Conservation (phyloP, 371 early-diverging fungal species). For the Rhizopus delemar region DNA sequence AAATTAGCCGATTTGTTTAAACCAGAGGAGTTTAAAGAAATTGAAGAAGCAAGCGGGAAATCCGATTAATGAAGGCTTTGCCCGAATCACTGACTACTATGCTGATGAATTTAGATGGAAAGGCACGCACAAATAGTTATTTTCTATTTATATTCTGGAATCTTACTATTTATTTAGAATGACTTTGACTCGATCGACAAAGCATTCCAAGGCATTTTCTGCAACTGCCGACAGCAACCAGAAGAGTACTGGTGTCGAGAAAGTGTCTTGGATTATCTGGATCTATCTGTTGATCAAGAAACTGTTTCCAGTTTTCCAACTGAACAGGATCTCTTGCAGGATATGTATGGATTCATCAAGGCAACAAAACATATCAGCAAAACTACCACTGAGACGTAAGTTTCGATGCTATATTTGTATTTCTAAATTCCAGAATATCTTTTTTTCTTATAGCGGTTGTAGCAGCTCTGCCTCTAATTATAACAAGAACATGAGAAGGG, state of each 20-base stretch:
- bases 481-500: constrained; percentile 8
- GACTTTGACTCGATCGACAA: constrained; percentile 16
- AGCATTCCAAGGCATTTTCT: constrained; percentile 13
- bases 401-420: no score
- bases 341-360: constrained; percentile 11
- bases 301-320: constrained; percentile 6
- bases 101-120: constrained; percentile 10
- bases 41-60: constrained; percentile 15
- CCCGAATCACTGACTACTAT: constrained; percentile 9
- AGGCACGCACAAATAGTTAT: constrained; percentile 1
- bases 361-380: constrained; percentile 7
- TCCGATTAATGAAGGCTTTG: constrained; percentile 8
- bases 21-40: constrained; percentile 15
- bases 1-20: constrained; percentile 12
- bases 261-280: constrained; percentile 12
- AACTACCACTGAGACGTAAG: constrained; percentile 11
- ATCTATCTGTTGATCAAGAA: constrained; percentile 4
- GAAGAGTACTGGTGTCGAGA: constrained; percentile 12
- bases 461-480: constrained; percentile 8
- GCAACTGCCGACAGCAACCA: constrained; percentile 14
- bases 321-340: constrained; percentile 12
- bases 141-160: constrained; percentile 8
- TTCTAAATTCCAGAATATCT: no score
- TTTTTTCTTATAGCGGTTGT: constrained; percentile 9
- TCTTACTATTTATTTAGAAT: constrained; percentile 13